These are phyloP conservation scores for Chaetoscypha palmicola DNA, from an alignment of 2,329 filamentous ascomycete genomes.

Conservation along the genomic window DNA sequence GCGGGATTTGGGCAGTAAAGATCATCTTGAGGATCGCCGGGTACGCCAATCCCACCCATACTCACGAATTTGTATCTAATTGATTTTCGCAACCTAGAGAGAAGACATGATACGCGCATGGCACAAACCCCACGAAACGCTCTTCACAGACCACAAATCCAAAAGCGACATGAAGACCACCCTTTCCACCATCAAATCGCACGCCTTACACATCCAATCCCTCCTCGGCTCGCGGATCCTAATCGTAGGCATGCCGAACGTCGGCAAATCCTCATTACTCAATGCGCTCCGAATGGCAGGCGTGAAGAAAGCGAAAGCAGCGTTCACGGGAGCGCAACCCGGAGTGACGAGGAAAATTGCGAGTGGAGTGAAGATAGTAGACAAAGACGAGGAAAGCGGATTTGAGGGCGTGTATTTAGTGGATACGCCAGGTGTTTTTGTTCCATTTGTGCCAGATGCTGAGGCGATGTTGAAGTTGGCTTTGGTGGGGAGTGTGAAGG, in stretches of 20 bases:
- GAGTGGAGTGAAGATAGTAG: slow-evolving; percentile 73
- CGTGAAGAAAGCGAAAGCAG: slow-evolving; percentile 60
- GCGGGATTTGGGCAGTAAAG: slow-evolving; percentile 58
- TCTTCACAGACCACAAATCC: slow-evolving; percentile 46
- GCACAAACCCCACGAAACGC: slow-evolving; percentile 43
- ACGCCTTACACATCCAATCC: slow-evolving; percentile 44
- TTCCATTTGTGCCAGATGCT: slow-evolving; percentile 79
- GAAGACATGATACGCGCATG: slow-evolving; percentile 46
- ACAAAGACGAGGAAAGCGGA: slow-evolving; percentile 39
- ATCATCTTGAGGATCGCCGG: slow-evolving; percentile 34
- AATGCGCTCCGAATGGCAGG: slow-evolving; percentile 73
- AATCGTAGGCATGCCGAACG: slow-evolving; percentile 95
- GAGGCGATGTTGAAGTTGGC: slow-evolving; percentile 94
- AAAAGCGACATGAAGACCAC: slow-evolving; percentile 36
- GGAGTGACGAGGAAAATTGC: slow-evolving; percentile 84
- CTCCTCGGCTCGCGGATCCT: slow-evolving; percentile 80
- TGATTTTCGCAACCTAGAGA: slow-evolving; percentile 31
- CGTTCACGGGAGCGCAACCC: slow-evolving; percentile 76
- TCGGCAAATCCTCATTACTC: slow-evolving; percentile 91
- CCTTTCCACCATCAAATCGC: slow-evolving; percentile 43
- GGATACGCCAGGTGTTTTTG: slow-evolving; percentile 92
- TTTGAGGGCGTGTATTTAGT: slow-evolving; percentile 62
- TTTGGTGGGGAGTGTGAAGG: slow-evolving; percentile 83
- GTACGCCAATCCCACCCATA: slow-evolving; percentile 25
- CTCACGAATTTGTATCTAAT: background rate